Evolutionary conservation across 1,284 basidiomycete genomes (phyloP).

Genomic region (Ceratobasidium sp.): DNA sequence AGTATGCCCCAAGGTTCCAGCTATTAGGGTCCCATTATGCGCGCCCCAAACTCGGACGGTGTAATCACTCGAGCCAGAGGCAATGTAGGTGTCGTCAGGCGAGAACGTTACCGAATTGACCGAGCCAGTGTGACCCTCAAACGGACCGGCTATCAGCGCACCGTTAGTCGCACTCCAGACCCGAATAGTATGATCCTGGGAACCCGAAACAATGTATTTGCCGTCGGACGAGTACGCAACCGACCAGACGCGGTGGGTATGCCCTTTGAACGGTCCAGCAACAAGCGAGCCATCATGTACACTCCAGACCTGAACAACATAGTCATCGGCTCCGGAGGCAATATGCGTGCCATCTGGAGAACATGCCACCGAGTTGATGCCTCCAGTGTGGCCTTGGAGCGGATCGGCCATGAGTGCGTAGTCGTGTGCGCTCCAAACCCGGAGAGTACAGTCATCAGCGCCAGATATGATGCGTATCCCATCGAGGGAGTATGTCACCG

Average conservation of each 20-base stretch:
- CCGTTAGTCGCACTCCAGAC: slow-evolving; percentile 1
- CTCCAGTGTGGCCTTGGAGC: background rate
- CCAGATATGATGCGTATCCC: background rate
- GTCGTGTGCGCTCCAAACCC: background rate
- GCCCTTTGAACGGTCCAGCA: background rate
- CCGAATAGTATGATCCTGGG: background rate
- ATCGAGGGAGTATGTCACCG: background rate
- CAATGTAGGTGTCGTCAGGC: background rate
- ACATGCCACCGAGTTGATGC: background rate
- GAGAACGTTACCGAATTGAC: background rate
- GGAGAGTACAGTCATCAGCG: background rate
- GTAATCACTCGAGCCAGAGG: background rate
- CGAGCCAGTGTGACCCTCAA: background rate
- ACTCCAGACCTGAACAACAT: background rate
- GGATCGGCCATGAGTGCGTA: no score
- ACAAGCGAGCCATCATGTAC: background rate
- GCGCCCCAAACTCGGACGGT: background rate
- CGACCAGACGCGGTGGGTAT: background rate
- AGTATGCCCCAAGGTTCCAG: no score
- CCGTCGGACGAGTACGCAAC: slow-evolving; percentile 5
- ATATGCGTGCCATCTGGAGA: background rate
- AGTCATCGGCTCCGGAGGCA: background rate
- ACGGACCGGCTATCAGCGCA: background rate
- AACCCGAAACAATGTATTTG: background rate
- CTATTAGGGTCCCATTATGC: no score